phyloP scores from a whole-genome alignment of 306 rosid species.

The Arachis hypogaea region DNA sequence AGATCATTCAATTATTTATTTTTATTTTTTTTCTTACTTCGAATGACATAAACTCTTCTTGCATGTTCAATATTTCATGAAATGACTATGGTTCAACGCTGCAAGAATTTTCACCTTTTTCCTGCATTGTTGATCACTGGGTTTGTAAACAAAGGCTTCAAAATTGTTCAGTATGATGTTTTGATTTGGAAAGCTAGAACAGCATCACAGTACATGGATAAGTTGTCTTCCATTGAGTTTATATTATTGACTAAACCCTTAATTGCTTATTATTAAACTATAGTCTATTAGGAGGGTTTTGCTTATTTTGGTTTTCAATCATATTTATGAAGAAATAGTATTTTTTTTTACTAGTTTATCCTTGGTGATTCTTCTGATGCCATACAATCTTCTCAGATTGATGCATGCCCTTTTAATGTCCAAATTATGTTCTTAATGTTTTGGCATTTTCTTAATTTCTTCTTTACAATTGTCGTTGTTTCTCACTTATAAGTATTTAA shows the following conservation, averaged over 20 bases:
- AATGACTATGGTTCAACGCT: neutral
- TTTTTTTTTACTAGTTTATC: neutral
- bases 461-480: neutral
- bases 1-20: neutral
- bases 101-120: neutral
- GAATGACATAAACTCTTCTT: neutral
- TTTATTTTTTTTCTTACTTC: neutral
- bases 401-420: neutral
- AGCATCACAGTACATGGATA: neutral
- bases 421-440: neutral
- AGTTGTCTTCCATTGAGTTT: neutral
- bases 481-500: neutral
- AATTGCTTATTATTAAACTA: neutral
- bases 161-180: neutral
- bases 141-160: neutral
- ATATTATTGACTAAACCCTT: neutral
- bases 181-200: neutral
- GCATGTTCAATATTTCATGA: neutral
- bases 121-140: neutral
- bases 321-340: neutral
- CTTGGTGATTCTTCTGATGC: neutral
- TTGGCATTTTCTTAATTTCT: neutral
- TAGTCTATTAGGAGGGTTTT: conserved; percentile 9
- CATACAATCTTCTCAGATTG: neutral
- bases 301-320: neutral